Percentiles rank a stretch among this genome's conserved stretches.
These are phyloP conservation scores for Protomyces inundatus DNA, from an alignment of 1,139 yeast species.

Conservation along the genomic window DNA sequence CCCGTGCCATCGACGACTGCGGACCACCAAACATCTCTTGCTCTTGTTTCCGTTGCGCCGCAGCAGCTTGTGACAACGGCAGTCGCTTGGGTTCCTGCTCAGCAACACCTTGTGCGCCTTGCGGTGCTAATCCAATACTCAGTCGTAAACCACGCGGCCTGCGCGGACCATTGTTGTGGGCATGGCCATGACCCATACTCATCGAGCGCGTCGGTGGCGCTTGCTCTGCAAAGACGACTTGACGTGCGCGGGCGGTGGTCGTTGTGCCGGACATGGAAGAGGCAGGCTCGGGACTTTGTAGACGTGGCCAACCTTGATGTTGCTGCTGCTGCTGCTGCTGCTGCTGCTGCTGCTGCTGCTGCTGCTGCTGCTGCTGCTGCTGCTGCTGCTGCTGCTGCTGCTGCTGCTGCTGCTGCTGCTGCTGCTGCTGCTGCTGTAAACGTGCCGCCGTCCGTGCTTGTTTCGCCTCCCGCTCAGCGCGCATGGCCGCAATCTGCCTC, in stretches of 20 bases:
- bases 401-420: background rate
- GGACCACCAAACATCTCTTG: too few species aligned
- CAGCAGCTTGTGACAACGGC: too few species aligned
- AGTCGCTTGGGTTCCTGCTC: too few species aligned
- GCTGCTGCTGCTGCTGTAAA: background rate
- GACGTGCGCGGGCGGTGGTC: background rate
- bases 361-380: background rate
- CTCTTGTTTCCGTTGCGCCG: too few species aligned
- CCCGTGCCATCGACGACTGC: too few species aligned
- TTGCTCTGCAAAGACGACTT: background rate
- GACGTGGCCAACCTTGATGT: too few species aligned
- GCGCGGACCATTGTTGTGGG: background rate
- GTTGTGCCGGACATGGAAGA: too few species aligned
- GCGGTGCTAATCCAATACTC: background rate
- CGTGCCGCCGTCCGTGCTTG: constrained; percentile 23
- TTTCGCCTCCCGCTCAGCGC: constrained; percentile 11
- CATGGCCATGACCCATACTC: background rate
- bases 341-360: too few species aligned
- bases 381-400: background rate
- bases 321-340: background rate
- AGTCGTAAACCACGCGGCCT: background rate
- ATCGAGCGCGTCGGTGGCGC: background rate
- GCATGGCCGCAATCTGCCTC: constrained; percentile 15
- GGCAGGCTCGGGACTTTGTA: too few species aligned
- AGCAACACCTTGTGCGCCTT: background rate